Base-by-base conservation (phyloP, 768 basidiomycete genomes). In the Trametes elegans region DNA sequence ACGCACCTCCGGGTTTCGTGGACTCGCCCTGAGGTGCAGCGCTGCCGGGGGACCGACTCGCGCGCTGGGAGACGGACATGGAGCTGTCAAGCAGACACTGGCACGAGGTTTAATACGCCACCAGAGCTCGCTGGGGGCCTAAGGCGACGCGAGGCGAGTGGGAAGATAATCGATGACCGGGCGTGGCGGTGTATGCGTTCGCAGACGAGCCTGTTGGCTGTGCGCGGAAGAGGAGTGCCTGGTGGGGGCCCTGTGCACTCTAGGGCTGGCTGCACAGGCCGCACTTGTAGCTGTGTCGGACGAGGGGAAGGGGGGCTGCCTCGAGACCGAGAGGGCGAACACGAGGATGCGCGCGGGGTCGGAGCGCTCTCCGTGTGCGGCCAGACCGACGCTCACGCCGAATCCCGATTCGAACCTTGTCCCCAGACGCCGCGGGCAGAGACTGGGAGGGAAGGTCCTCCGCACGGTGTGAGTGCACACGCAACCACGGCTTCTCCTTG, bases 41-140 rank as follows among this genome's bases (percentile, higher is more conserved):
- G 34, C 48, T 49, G 47, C 40, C 57, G 29, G 57, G 57, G 36
- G 57, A 58, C 34, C 23, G 47, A 41, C 57, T 58, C n/a, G 52
- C 35, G 47, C 57, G 57, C 29, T 53, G 52, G 24, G 52, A 49
- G 26, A 41, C 36, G 34, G 57, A 54, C 57, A 59, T 59, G 57
- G 24, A 48, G 46, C 55, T 57, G 48, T 50, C 55, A 49, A 38
- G 18, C 14, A 11, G n/a, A n/a, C n/a, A 13, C 34, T 16, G 24
- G 13, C 57, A 54, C 57, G 48, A 29, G 31, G 57, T 54, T 41
- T 52, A 57, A 57, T 51, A 57, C 26, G 44, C 56, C 43, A 53
- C 44, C 28, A n/a, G 10, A 10, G 42, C 21, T 27, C 41, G 29
- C 42, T 45, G 34, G 29, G 16, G 26, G 41, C 29, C 27, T 35